Evolutionary conservation across 129 eudicot genomes (phyloP).

Genomic region (Centaurea solstitialis): DNA sequence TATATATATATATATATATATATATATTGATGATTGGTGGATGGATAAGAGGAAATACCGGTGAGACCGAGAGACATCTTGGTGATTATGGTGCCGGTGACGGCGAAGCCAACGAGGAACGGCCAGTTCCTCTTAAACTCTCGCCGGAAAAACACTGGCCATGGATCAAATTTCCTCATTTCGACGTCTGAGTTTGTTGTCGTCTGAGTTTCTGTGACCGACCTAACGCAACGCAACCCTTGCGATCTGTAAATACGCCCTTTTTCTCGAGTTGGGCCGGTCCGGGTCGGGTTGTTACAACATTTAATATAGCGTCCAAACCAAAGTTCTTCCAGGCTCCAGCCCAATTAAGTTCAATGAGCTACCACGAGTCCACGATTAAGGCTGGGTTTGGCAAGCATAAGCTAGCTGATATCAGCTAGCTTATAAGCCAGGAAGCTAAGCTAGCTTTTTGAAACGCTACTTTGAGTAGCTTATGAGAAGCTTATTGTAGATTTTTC

Average conservation of each 20-base stretch:
- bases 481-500: too few species aligned
- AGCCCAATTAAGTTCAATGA: too few species aligned
- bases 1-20: too few species aligned
- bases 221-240: not conserved
- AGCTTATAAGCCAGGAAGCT: too few species aligned
- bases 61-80: slow-evolving; percentile 64
- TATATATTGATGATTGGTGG: too few species aligned
- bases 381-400: too few species aligned
- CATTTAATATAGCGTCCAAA: not conserved
- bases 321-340: too few species aligned
- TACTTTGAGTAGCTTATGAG: too few species aligned
- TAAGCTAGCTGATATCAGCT: too few species aligned
- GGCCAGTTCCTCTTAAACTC: slow-evolving; percentile 43
- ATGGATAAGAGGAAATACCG: slow-evolving; percentile 32
- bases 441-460: too few species aligned
- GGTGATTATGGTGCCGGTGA: slow-evolving; percentile 67
- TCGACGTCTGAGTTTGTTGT: slow-evolving; percentile 1
- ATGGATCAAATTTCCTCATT: slow-evolving; percentile 44
- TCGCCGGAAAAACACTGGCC: slow-evolving; percentile 35
- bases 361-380: too few species aligned
- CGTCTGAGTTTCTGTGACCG: slow-evolving; percentile 3
- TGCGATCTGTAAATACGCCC: not conserved
- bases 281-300: not conserved
- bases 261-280: not conserved
- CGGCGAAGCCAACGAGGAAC: slow-evolving; percentile 54